Conservation (phyloP, 2,329 filamentous ascomycete genomes). For the Chaetomium olivaceum region DNA sequence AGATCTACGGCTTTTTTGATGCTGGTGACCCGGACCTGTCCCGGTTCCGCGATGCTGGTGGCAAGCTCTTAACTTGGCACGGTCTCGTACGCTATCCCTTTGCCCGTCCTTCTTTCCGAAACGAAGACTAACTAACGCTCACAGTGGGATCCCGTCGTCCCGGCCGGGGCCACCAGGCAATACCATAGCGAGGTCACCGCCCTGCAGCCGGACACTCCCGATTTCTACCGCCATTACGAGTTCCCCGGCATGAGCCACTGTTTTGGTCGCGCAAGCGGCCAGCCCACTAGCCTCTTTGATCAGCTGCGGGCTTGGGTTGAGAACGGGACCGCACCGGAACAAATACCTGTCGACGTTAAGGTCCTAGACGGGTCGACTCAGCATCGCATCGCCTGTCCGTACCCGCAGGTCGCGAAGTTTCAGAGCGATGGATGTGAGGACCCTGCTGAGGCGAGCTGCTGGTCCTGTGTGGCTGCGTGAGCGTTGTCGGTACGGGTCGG, state of each 20-base stretch:
- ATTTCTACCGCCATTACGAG: slow-evolving; percentile 38
- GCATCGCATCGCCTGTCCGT: slow-evolving; percentile 21
- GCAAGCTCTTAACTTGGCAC: slow-evolving; percentile 55
- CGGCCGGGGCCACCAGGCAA: slow-evolving; percentile 31
- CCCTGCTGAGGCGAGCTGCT: background rate
- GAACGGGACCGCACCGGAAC: slow-evolving; percentile 33
- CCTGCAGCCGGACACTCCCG: slow-evolving; percentile 20
- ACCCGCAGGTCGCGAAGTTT: slow-evolving; percentile 14
- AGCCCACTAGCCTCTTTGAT: slow-evolving; percentile 31
- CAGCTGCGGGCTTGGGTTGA: slow-evolving; percentile 36
- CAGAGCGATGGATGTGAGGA: background rate
- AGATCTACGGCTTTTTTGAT: slow-evolving; percentile 21
- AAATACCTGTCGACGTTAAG: slow-evolving; percentile 17
- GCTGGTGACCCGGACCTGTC: slow-evolving; percentile 46
- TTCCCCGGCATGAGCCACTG: slow-evolving; percentile 39
- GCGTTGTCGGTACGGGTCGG: background rate
- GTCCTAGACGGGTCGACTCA: background rate
- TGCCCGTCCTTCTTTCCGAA: background rate
- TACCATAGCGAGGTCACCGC: slow-evolving; percentile 34
- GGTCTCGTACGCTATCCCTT: slow-evolving; percentile 33
- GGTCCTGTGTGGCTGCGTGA: background rate
- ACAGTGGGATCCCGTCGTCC: slow-evolving; percentile 27
- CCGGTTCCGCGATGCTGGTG: slow-evolving; percentile 45
- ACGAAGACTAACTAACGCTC: background rate
- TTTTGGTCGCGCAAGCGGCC: slow-evolving; percentile 32